phyloP scores from a whole-genome alignment of 306 rosid genomes.

The Quercus variabilis region DNA sequence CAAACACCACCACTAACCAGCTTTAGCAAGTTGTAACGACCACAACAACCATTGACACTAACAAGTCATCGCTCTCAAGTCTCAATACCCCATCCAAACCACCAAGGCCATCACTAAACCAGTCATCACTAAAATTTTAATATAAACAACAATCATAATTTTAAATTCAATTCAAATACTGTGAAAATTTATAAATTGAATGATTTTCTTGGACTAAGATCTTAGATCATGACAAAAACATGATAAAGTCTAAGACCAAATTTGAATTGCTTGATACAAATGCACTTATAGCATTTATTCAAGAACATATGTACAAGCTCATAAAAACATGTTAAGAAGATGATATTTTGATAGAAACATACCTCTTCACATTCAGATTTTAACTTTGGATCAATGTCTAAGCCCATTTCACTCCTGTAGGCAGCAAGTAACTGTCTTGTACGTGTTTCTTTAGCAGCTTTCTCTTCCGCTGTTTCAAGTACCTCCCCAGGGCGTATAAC shows the following conservation, averaged over 20 bases:
- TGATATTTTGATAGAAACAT: conserved; percentile 1
- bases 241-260: neutral
- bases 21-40: too few species aligned
- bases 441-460: conserved; percentile 63
- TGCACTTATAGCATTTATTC: conserved; percentile 5
- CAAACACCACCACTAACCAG: too few species aligned
- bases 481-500: conserved; percentile 66
- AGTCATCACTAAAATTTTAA: neutral
- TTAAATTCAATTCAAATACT: neutral
- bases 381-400: conserved; percentile 58
- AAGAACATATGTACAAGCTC: conserved; percentile 2
- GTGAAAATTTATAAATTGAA: neutral
- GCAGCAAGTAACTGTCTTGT: conserved; percentile 70
- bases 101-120: neutral
- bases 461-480: conserved; percentile 82
- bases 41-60: too few species aligned
- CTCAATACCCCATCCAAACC: too few species aligned
- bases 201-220: neutral
- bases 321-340: conserved; percentile 13
- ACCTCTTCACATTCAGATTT: conserved; percentile 81
- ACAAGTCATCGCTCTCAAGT: too few species aligned
- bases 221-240: neutral
- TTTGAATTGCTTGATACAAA: neutral
- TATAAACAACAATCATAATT: neutral
- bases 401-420: conserved; percentile 58